Percentiles rank a stretch among this genome's conserved stretches.
phyloP scores from a whole-genome alignment of 2,329 filamentous ascomycete species.

The Rhexocercosporidium sp. region DNA sequence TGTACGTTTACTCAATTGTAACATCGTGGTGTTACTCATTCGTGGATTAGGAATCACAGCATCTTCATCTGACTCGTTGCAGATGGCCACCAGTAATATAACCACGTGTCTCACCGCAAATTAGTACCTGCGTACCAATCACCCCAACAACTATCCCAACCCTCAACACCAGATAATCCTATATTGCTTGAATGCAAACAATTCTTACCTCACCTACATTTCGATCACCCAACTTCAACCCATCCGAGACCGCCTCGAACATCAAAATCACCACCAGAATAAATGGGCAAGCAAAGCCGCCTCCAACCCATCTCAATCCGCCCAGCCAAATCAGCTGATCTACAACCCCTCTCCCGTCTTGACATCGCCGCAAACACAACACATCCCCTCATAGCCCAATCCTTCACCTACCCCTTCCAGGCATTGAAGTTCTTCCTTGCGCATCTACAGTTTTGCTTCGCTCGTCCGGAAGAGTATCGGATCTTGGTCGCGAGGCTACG shows the following conservation, averaged over 20 bases:
- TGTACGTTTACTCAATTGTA: not conserved
- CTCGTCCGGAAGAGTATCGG: not conserved
- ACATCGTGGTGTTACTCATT: not conserved
- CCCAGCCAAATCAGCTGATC: slow-evolving; percentile 2
- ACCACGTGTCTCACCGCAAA: slow-evolving; percentile 5
- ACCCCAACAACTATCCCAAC: slow-evolving; percentile 4
- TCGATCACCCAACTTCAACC: not conserved
- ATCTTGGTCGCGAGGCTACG: slow-evolving; percentile 5
- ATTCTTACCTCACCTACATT: not conserved
- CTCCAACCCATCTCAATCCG: slow-evolving; percentile 10
- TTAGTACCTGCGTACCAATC: not conserved
- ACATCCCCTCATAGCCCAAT: slow-evolving; percentile 14
- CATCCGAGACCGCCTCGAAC: not conserved
- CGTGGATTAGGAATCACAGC: not conserved
- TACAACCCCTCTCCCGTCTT: slow-evolving; percentile 4
- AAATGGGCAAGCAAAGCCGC: not conserved
- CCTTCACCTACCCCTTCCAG: slow-evolving; percentile 8
- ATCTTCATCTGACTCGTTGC: not conserved
- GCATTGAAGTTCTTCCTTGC: slow-evolving; percentile 11
- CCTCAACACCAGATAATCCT: not conserved
- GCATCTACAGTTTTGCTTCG: slow-evolving; percentile 7
- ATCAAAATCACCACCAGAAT: not conserved
- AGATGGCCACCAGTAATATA: not conserved
- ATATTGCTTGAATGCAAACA: not conserved
- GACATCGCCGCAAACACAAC: slow-evolving; percentile 10